Evolutionary conservation across 306 rosid genomes (phyloP), one percentile per base, ranked within the genome.

Genomic region (Pueraria montana): DNA sequence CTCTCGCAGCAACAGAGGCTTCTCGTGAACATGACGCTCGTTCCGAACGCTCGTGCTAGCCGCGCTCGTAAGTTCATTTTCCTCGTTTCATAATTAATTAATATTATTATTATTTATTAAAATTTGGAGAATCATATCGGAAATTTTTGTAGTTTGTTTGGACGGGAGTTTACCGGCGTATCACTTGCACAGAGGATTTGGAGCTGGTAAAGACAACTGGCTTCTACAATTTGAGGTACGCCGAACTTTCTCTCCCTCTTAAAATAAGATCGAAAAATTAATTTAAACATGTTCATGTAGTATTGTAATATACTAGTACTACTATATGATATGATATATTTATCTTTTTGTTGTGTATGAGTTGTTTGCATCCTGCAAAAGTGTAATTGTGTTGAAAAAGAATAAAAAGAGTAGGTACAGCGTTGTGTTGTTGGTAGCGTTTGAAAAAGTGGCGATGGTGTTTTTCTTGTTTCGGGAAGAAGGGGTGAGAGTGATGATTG

Each of bases 161-260:
- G 99, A 96, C 66, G 99, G 98, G 59, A 96, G 99, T 87, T 89
- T 89, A 84, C 99, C 98, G 82, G 99, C 97, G 68, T 96, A 96
- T 81, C 99, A 93, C 71, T 80, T 87, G 69, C 83, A 96, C 83
- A 87, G 92, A 75, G 99, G 99, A 75, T 90, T 77, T 82, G 99
- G 99, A 11, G 91, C 91, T 21, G 97, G 99, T 23, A 52, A 80
- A 5, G 65, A 78, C 76, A 96, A 96, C 86, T 96, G 99, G 98
- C 93, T 93, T 76, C 85, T 96, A n/a, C 97, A 93, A 77, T 88
- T 93, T 52, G 98, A 95, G 99, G 99, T 93, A 85, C 84, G n/a
- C 24, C 17, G 21, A 64, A 24, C 23, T 56, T 24, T 64, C 11
- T 46, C 11, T 18, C 32, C 4, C 71, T 30, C 0, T 34, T 9